phyloP scores from a whole-genome alignment of 2,329 filamentous ascomycete genomes.

The Aspergillus sojae region DNA sequence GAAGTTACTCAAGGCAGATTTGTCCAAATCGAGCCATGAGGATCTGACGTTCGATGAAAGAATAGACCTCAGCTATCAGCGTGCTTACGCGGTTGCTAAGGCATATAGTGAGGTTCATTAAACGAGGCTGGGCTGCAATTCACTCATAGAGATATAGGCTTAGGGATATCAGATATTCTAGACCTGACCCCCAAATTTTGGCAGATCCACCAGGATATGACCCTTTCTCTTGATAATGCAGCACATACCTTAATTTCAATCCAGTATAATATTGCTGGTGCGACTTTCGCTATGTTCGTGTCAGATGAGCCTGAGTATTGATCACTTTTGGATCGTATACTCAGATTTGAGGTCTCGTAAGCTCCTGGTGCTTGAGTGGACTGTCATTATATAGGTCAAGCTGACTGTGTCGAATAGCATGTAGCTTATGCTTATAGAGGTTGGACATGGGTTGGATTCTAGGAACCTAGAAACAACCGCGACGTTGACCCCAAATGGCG shows the following conservation, averaged over 20 bases:
- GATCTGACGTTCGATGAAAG: neutral
- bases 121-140: neutral
- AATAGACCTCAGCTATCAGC: neutral
- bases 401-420: too few relatives aligned
- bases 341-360: too few relatives aligned
- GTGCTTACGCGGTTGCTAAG: neutral
- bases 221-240: neutral
- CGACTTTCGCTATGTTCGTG: neutral
- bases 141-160: neutral
- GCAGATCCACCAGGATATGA: neutral
- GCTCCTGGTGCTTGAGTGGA: too few relatives aligned
- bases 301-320: neutral
- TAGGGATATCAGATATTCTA: neutral
- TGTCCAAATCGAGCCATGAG: neutral
- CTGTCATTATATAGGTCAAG: too few relatives aligned
- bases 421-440: too few relatives aligned
- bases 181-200: neutral
- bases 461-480: conserved; percentile 43
- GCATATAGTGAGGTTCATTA: neutral
- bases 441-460: conserved; percentile 36
- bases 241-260: neutral
- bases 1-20: neutral
- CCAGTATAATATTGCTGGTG: neutral
- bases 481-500: conserved; percentile 33
- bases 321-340: too few relatives aligned